Evolutionary conservation across 2,329 filamentous ascomycete genomes (phyloP).

Genomic region (Botrytis pseudocinerea): DNA sequence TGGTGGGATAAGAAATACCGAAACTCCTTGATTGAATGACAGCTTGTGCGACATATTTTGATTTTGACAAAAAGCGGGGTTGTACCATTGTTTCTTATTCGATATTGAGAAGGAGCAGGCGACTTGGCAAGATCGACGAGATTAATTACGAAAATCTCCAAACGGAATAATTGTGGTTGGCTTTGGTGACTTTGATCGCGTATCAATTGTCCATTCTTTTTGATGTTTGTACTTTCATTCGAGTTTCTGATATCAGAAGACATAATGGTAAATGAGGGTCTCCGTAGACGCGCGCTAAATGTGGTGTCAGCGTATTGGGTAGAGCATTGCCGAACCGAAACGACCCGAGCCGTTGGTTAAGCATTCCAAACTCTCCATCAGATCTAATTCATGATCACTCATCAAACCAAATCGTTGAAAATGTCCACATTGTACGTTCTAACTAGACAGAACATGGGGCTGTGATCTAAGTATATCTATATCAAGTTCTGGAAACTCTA

Average conservation of each 20-base stretch:
- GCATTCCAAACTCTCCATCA: background rate
- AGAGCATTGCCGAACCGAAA: constrained; percentile 12
- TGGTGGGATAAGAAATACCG: constrained; percentile 6
- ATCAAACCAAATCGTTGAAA: background rate
- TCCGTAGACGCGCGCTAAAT: constrained; percentile 15
- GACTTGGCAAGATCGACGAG: background rate
- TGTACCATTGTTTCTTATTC: constrained; percentile 20
- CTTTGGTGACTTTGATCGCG: constrained; percentile 2
- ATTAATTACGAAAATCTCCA: background rate
- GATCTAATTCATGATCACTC: background rate
- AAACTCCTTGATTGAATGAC: constrained; percentile 2
- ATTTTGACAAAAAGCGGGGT: constrained; percentile 18
- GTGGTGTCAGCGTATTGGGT: background rate
- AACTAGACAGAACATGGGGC: background rate
- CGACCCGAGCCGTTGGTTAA: constrained; percentile 16
- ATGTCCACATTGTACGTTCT: background rate
- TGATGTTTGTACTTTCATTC: background rate
- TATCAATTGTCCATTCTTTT: background rate
- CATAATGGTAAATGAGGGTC: background rate
- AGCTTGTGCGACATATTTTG: constrained; percentile 7
- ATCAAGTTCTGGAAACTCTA: background rate
- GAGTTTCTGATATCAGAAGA: constrained; percentile 11
- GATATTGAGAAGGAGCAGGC: background rate
- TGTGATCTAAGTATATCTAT: background rate
- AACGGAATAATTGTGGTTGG: background rate